These are phyloP conservation scores for Lipomyces chichibuensis DNA, from an alignment of 805 yeast genomes.

Conservation along the genomic window DNA sequence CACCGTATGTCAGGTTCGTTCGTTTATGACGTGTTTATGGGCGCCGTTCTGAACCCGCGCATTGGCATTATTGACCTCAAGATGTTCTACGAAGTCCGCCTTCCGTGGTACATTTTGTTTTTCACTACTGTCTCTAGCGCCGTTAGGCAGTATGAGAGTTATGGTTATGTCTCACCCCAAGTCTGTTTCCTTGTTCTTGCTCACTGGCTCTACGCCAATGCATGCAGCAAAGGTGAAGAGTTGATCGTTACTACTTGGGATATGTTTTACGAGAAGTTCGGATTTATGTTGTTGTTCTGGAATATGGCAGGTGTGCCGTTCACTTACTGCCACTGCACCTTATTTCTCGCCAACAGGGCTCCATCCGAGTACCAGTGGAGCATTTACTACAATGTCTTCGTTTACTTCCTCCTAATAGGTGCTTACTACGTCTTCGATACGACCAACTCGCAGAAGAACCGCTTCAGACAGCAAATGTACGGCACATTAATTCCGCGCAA, in stretches of 20 bases:
- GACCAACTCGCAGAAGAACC: slow-evolving; percentile 90
- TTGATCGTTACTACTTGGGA: slow-evolving; percentile 98
- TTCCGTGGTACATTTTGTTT: slow-evolving; percentile 93
- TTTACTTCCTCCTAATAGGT: slow-evolving; percentile 59
- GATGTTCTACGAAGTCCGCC: slow-evolving; percentile 96
- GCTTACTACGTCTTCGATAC: slow-evolving; percentile 96
- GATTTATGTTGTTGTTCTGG: slow-evolving; percentile 99
- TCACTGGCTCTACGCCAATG: slow-evolving; percentile 93
- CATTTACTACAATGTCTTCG: slow-evolving; percentile 56
- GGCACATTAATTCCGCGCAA: slow-evolving; percentile 79
- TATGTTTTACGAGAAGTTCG: slow-evolving; percentile 98
- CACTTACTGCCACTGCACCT: slow-evolving; percentile 93
- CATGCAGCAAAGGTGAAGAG: slow-evolving; percentile 97
- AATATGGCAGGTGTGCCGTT: slow-evolving; percentile 98
- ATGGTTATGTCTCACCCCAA: slow-evolving; percentile 80
- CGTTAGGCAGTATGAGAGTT: slow-evolving; percentile 75
- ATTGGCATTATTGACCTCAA: slow-evolving; percentile 89
- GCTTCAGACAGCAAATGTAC: slow-evolving; percentile 73
- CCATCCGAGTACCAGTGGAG: slow-evolving; percentile 84
- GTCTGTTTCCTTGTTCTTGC: slow-evolving; percentile 73
- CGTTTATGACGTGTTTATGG: slow-evolving; percentile 92
- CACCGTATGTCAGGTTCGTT: slow-evolving; percentile 91
- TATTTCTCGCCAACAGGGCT: slow-evolving; percentile 78
- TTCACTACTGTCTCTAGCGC: slow-evolving; percentile 75
- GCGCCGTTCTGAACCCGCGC: slow-evolving; percentile 96